A percentile compares a stretch with the other conserved stretches of the same genome.
phyloP scores from a whole-genome alignment of 306 rosid genomes.

The Oemleria cerasiformis region DNA sequence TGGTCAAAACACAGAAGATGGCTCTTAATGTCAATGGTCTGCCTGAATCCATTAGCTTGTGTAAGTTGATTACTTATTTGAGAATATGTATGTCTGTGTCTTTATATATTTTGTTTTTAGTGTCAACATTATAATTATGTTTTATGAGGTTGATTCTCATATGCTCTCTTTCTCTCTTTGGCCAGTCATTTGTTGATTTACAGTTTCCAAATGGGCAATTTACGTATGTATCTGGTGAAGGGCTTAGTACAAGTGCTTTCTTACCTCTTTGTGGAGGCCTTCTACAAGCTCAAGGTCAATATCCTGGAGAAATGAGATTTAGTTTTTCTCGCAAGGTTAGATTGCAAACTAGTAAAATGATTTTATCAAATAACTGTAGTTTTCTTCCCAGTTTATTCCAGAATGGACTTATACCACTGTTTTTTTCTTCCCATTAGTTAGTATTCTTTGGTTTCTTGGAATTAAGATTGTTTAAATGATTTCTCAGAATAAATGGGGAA shows the following conservation, averaged over 20 bases:
- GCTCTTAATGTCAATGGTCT: conserved; percentile 94
- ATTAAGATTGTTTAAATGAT: conserved; percentile 22
- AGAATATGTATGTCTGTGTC: conserved; percentile 10
- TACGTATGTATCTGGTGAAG: conserved; percentile 93
- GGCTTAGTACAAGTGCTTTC: conserved; percentile 84
- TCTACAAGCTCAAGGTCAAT: conserved; percentile 98
- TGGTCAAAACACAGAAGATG: conserved; percentile 98
- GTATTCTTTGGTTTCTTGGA: conserved; percentile 6
- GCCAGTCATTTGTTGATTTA: conserved; percentile 92
- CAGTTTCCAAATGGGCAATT: conserved; percentile 97
- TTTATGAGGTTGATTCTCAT: conserved; percentile 18
- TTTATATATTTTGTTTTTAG: not conserved
- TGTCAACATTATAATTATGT: conserved; percentile 7
- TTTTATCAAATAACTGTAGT: not conserved
- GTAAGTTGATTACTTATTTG: conserved; percentile 59
- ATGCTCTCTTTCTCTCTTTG: conserved; percentile 3
- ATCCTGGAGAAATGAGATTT: conserved; percentile 99
- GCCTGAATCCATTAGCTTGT: conserved; percentile 88
- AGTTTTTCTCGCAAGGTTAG: conserved; percentile 95
- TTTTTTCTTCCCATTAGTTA: not conserved
- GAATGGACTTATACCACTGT: not conserved
- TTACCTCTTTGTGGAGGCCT: conserved; percentile 89
- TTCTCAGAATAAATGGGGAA: conserved; percentile 88
- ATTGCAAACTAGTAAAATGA: conserved; percentile 15
- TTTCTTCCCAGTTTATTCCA: not conserved